Percentiles rank a stretch among this genome's conserved stretches.
These are phyloP conservation scores for Rhododendron kiyosumense DNA, from an alignment of 148 eudicot species.

Conservation along the genomic window DNA sequence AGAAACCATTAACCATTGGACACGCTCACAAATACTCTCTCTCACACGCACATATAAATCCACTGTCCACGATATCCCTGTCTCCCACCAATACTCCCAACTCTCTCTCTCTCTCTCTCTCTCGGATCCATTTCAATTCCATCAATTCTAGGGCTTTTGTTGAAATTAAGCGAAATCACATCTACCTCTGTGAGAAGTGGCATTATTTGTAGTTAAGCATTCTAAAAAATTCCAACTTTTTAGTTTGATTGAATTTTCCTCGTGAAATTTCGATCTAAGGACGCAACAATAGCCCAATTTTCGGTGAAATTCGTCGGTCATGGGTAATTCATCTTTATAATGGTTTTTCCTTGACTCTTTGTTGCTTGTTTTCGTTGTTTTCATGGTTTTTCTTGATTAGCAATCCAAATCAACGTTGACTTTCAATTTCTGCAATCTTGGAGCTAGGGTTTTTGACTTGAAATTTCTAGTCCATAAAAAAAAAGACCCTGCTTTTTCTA, in stretches of 20 bases:
- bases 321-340: neutral
- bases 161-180: no score
- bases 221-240: no score
- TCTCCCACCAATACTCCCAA: neutral
- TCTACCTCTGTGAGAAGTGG: neutral
- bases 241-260: neutral
- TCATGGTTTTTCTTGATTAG: neutral
- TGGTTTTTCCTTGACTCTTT: neutral
- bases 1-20: no score
- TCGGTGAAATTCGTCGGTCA: neutral
- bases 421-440: neutral
- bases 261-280: neutral
- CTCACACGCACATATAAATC: neutral
- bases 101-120: neutral
- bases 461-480: no score
- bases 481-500: neutral
- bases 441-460: slow-evolving; percentile 1
- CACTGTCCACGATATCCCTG: neutral
- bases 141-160: neutral
- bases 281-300: neutral
- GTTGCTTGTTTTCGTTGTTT: no score
- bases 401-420: slow-evolving; percentile 4
- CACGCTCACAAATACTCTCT: no score
- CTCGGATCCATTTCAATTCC: neutral
- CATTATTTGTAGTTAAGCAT: neutral